Conservation (phyloP, 176 grass and related monocot species). For the Microstegium vimineum region DNA sequence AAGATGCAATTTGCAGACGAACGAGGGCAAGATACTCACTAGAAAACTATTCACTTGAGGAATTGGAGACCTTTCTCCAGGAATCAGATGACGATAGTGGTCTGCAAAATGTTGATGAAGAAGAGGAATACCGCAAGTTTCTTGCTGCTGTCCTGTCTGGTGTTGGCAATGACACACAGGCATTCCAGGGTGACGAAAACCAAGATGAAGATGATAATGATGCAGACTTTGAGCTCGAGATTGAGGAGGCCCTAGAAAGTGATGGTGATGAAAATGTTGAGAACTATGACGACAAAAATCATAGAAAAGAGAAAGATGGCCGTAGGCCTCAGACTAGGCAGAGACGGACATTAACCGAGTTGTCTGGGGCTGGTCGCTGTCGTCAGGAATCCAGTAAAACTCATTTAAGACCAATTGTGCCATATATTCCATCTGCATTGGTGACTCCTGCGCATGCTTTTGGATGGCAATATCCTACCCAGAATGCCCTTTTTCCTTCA, state of each 20-base stretch:
- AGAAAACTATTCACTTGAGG: slow-evolving; percentile 65
- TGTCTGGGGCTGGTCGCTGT: slow-evolving; percentile 29
- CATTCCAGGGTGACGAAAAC: slow-evolving; percentile 50
- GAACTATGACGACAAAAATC: slow-evolving; percentile 29
- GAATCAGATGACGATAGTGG: slow-evolving; percentile 89
- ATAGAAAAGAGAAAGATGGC: slow-evolving; percentile 32
- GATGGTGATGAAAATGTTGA: slow-evolving; percentile 69
- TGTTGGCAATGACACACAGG: slow-evolving; percentile 38
- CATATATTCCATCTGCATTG: slow-evolving; percentile 40
- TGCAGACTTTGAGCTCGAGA: slow-evolving; percentile 88
- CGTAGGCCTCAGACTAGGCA: slow-evolving; percentile 63
- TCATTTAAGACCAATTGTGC: slow-evolving; percentile 59
- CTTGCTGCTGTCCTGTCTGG: slow-evolving; percentile 81
- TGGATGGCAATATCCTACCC: slow-evolving; percentile 47
- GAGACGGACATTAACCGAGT: slow-evolving; percentile 41
- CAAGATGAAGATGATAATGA: slow-evolving; percentile 97
- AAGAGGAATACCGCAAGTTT: slow-evolving; percentile 95
- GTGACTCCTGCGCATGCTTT: slow-evolving; percentile 11
- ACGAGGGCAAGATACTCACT: slow-evolving; percentile 76
- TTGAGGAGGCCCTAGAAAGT: slow-evolving; percentile 92
- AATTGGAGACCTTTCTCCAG: slow-evolving; percentile 91
- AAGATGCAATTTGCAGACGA: slow-evolving; percentile 76
- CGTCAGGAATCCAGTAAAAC: slow-evolving; percentile 37
- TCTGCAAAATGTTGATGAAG: slow-evolving; percentile 80
- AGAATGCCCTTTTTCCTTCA: slow-evolving; percentile 31